Conservation (phyloP, 2,329 filamentous ascomycete species). For the Rhynchosporium agropyri region DNA sequence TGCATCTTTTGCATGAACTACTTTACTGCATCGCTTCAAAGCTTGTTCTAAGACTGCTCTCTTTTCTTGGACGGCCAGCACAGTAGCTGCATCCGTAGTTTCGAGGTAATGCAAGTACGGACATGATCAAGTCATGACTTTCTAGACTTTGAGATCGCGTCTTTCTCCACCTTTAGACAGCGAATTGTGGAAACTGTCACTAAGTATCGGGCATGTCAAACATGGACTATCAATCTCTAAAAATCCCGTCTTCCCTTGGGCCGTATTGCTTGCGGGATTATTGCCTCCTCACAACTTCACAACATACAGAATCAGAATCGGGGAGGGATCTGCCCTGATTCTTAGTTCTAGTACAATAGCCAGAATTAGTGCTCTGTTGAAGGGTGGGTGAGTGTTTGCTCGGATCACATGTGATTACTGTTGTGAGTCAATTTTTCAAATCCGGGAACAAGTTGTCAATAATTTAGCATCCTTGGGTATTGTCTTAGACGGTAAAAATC, state of each 20-base stretch:
- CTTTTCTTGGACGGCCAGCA: not conserved
- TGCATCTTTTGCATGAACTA: conserved; percentile 14
- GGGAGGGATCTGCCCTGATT: too few relatives aligned
- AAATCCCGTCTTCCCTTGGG: not conserved
- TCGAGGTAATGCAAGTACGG: not conserved
- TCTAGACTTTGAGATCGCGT: conserved; percentile 1
- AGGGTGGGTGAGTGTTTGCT: too few relatives aligned
- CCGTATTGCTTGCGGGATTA: too few relatives aligned
- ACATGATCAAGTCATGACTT: conserved; percentile 1
- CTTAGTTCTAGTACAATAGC: too few relatives aligned
- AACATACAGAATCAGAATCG: too few relatives aligned
- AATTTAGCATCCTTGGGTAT: too few relatives aligned
- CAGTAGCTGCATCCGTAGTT: not conserved
- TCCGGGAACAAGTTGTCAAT: too few relatives aligned
- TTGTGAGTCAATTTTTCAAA: too few relatives aligned
- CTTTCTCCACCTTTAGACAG: not conserved
- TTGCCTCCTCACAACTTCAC: too few relatives aligned
- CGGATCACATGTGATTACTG: too few relatives aligned
- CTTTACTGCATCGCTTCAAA: conserved; percentile 1
- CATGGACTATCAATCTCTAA: not conserved
- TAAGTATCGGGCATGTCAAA: conserved; percentile 1
- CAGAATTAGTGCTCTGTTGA: too few relatives aligned
- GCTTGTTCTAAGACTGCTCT: conserved; percentile 11
- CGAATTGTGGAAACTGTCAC: conserved; percentile 1
- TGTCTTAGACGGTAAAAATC: too few relatives aligned